These are phyloP conservation scores for Capniomyces stellatus DNA, from an alignment of 371 early-diverging fungal genomes.

Conservation along the genomic window DNA sequence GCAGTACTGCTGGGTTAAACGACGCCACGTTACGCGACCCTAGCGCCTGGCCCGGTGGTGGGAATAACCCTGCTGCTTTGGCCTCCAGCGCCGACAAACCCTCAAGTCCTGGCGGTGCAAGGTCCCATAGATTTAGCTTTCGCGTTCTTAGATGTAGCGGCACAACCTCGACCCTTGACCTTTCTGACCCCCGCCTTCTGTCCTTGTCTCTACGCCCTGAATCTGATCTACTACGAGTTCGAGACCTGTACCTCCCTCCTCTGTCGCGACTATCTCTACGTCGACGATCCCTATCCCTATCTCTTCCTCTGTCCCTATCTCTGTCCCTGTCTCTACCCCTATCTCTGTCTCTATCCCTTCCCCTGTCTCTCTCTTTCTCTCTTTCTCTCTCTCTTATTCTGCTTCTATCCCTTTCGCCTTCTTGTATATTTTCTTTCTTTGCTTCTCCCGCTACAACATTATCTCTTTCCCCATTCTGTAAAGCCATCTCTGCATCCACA, in stretches of 20 bases:
- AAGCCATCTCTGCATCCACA: not conserved
- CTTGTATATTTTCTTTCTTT: not conserved
- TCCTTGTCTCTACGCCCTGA: conserved; percentile 3
- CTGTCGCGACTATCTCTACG: not conserved
- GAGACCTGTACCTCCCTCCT: not conserved
- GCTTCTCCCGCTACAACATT: not conserved
- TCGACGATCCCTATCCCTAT: not conserved
- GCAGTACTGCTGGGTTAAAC: conserved; percentile 30
- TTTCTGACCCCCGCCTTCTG: conserved; percentile 23
- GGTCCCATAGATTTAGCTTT: conserved; percentile 83
- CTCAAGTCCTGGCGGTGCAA: conserved; percentile 83
- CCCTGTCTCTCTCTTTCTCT: not conserved
- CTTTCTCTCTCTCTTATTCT: not conserved
- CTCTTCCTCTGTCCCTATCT: not conserved
- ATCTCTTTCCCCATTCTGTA: not conserved
- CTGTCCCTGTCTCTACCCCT: conserved; percentile 3
- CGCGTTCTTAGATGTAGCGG: conserved; percentile 63
- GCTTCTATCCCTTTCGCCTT: not conserved
- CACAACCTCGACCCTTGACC: conserved; percentile 26
- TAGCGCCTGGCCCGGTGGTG: conserved; percentile 71
- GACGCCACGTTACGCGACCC: conserved; percentile 38
- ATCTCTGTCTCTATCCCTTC: not conserved
- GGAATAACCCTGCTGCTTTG: conserved; percentile 82
- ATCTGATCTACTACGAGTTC: not conserved
- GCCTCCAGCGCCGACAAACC: conserved; percentile 71